A percentile compares a stretch with the other conserved stretches of the same genome.
Evolutionary conservation across 139 green algal species (phyloP).

Genomic region (Coelastrella sp.): DNA sequence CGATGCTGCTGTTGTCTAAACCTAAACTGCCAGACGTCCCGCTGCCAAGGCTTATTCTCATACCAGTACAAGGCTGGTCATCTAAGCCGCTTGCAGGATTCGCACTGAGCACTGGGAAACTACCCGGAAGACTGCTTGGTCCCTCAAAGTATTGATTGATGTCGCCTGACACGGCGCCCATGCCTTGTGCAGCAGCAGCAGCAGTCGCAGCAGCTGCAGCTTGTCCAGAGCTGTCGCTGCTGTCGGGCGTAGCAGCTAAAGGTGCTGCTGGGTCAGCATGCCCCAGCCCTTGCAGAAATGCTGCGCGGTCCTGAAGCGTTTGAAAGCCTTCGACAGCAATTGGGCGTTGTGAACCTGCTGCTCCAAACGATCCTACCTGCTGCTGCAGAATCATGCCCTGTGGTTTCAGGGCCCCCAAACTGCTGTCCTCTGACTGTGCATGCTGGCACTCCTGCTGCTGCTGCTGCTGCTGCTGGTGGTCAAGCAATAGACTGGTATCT

Average conservation of each 20-base stretch:
- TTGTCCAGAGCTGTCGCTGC: slow-evolving; percentile 7
- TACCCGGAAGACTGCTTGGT: background rate
- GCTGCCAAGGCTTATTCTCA: background rate
- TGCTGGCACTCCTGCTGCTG: background rate
- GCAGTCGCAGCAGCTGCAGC: background rate
- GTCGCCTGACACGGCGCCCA: background rate
- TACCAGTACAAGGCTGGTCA: background rate
- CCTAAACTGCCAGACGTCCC: background rate
- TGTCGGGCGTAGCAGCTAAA: background rate
- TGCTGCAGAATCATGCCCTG: background rate
- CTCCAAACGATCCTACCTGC: slow-evolving; percentile 1
- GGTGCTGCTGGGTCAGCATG: background rate
- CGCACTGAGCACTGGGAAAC: background rate
- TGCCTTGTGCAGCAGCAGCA: background rate
- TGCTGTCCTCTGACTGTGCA: background rate
- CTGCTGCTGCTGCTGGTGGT: background rate
- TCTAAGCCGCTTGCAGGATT: background rate
- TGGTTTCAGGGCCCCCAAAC: background rate
- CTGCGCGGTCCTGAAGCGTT: background rate
- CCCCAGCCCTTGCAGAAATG: background rate
- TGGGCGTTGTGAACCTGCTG: slow-evolving; percentile 1
- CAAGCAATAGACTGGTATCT: background rate
- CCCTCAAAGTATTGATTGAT: background rate
- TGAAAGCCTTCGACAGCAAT: background rate
- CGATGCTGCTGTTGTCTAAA: background rate